Evolutionary conservation across 2,329 filamentous ascomycete species (phyloP).

Genomic region (Ophiognomonia clavigignenti-juglandacearum): DNA sequence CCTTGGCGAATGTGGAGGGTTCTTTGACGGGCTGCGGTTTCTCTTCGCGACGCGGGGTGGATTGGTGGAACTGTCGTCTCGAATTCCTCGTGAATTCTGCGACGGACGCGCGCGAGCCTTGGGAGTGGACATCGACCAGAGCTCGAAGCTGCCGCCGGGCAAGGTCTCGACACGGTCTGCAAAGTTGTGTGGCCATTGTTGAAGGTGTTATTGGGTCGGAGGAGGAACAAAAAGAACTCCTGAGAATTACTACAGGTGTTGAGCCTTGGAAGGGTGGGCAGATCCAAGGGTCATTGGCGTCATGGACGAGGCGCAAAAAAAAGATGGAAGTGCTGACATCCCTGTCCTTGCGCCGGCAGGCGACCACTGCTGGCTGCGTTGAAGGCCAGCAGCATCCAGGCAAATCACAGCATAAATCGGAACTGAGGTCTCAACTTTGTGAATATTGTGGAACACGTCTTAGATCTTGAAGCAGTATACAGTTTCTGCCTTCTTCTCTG

Average conservation of each 20-base stretch:
- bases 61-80: slow-evolving; percentile 14
- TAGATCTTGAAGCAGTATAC: no score
- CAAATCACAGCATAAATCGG: no score
- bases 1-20: slow-evolving; percentile 7
- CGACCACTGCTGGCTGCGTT: not conserved
- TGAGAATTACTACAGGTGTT: not conserved
- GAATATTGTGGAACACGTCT: no score
- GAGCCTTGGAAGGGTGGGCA: not conserved
- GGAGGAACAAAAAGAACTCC: not conserved
- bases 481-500: no score
- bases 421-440: no score
- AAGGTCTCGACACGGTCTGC: slow-evolving; percentile 26
- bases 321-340: slow-evolving; percentile 6
- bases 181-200: slow-evolving; percentile 43
- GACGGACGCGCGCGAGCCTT: slow-evolving; percentile 2
- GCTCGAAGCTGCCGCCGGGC: slow-evolving; percentile 28
- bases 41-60: slow-evolving; percentile 6
- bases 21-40: slow-evolving; percentile 1
- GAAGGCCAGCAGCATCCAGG: not conserved
- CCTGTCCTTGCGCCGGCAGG: not conserved
- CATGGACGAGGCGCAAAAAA: slow-evolving; percentile 27
- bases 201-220: not conserved
- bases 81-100: slow-evolving; percentile 7
- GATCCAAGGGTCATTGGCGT: slow-evolving; percentile 8
- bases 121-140: slow-evolving; percentile 5